These are phyloP conservation scores for Grosmannia huntii DNA, from an alignment of 2,329 filamentous ascomycete genomes.

Conservation along the genomic window DNA sequence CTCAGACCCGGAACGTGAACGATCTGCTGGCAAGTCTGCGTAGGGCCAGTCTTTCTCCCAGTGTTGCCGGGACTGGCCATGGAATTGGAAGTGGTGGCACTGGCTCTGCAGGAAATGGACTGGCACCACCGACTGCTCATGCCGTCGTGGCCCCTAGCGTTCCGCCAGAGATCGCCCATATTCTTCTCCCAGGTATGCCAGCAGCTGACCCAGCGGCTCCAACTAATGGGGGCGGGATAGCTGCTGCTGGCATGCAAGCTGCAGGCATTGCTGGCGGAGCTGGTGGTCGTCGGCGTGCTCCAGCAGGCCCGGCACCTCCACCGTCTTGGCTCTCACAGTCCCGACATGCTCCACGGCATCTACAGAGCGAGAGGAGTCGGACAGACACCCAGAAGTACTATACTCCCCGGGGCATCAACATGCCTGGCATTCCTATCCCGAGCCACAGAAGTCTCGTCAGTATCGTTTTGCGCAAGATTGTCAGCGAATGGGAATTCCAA, in stretches of 20 bases:
- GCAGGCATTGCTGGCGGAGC: constrained; percentile 32
- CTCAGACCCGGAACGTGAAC: constrained; percentile 35
- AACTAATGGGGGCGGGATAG: background rate
- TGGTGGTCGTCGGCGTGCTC: constrained; percentile 36
- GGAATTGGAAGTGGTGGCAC: background rate
- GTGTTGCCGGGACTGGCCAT: background rate
- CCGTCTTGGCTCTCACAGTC: constrained; percentile 38
- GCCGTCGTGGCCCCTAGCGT: constrained; percentile 32
- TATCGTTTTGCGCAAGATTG: constrained; percentile 35
- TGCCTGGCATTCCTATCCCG: constrained; percentile 34
- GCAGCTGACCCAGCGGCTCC: background rate
- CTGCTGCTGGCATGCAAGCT: background rate
- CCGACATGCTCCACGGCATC: constrained; percentile 13
- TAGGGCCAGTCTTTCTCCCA: constrained; percentile 25
- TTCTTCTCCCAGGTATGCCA: constrained; percentile 25
- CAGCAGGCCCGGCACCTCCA: constrained; percentile 46
- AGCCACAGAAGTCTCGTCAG: constrained; percentile 36
- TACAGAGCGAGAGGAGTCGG: background rate
- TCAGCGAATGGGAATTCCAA: constrained; percentile 41
- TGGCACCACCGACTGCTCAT: constrained; percentile 1
- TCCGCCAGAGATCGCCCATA: constrained; percentile 43
- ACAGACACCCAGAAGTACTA: background rate
- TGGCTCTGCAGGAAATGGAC: background rate
- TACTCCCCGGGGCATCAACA: constrained; percentile 1
- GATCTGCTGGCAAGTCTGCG: constrained; percentile 46